Evolutionary conservation across 2,329 filamentous ascomycete species (phyloP).

Genomic region (Colletotrichum simmondsii): DNA sequence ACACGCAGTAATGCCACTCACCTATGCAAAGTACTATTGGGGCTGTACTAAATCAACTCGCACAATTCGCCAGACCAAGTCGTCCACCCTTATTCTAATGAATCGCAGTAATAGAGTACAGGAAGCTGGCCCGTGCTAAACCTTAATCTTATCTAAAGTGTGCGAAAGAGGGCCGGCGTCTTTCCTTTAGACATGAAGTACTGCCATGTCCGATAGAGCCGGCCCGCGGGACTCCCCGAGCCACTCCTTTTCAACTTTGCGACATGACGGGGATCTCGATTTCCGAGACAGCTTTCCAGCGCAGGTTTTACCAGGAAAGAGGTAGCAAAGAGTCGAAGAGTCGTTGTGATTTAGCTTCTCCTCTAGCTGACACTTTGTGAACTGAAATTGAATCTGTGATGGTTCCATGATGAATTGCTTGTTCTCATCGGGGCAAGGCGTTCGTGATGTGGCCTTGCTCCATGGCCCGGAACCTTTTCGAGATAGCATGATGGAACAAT

Average conservation of each 20-base stretch:
- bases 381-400: neutral
- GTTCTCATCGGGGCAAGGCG: too few species aligned
- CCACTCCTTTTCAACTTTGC: neutral
- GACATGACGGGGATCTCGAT: neutral
- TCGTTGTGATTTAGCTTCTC: neutral
- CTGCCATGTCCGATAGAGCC: neutral
- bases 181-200: neutral
- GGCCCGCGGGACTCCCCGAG: neutral
- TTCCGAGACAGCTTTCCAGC: neutral
- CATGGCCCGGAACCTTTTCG: too few species aligned
- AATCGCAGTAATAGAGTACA: neutral
- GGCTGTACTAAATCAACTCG: neutral
- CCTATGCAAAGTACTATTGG: neutral
- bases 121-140: neutral
- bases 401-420: neutral
- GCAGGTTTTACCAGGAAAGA: neutral
- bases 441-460: too few species aligned
- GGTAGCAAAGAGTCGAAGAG: neutral
- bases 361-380: too few species aligned
- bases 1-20: neutral
- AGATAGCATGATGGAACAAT: too few species aligned
- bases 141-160: neutral
- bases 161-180: neutral
- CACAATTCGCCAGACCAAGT: neutral
- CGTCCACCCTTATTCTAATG: neutral